Percentiles rank a stretch among this genome's conserved stretches.
phyloP scores from a whole-genome alignment of 2,329 filamentous ascomycete species.

The Dryadomyces quercus-mongolicae region DNA sequence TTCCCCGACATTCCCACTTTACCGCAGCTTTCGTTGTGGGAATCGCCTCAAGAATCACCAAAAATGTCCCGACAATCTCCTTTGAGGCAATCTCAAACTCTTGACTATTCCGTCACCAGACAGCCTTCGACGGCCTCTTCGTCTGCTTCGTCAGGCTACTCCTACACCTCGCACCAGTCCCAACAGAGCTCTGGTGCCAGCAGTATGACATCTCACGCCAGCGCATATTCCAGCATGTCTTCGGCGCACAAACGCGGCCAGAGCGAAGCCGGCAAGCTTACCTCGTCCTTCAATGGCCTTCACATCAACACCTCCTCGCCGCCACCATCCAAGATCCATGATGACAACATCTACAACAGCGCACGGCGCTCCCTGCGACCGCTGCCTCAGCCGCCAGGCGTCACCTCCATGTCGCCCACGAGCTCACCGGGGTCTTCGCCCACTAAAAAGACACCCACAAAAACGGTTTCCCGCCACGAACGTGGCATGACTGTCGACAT shows the following conservation, averaged over 20 bases:
- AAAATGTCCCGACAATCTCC: constrained; percentile 49
- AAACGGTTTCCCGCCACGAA: constrained; percentile 14
- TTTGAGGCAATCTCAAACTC: constrained; percentile 42
- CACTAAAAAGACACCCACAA: neutral
- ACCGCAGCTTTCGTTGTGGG: constrained; percentile 1
- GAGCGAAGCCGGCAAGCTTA: constrained; percentile 54
- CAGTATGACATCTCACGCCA: constrained; percentile 62
- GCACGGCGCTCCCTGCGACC: constrained; percentile 68
- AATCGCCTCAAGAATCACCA: constrained; percentile 4
- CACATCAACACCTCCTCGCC: constrained; percentile 21
- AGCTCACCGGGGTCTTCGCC: neutral
- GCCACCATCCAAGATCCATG: constrained; percentile 13
- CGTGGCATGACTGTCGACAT: constrained; percentile 56
- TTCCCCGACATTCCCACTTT: neutral
- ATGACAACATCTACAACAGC: constrained; percentile 54
- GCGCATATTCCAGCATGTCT: constrained; percentile 31
- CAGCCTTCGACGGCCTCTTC: constrained; percentile 61
- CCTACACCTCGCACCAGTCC: constrained; percentile 40
- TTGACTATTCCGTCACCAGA: constrained; percentile 39
- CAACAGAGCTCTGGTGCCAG: constrained; percentile 41
- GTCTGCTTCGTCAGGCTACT: constrained; percentile 58
- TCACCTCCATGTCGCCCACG: constrained; percentile 1
- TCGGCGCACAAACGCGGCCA: constrained; percentile 59
- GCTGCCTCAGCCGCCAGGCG: constrained; percentile 52
- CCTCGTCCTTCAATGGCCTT: constrained; percentile 24